Percentiles rank a stretch among this genome's conserved stretches.
phyloP scores from a whole-genome alignment of 169 alveolate species.

The Plasmodium gonderi region DNA sequence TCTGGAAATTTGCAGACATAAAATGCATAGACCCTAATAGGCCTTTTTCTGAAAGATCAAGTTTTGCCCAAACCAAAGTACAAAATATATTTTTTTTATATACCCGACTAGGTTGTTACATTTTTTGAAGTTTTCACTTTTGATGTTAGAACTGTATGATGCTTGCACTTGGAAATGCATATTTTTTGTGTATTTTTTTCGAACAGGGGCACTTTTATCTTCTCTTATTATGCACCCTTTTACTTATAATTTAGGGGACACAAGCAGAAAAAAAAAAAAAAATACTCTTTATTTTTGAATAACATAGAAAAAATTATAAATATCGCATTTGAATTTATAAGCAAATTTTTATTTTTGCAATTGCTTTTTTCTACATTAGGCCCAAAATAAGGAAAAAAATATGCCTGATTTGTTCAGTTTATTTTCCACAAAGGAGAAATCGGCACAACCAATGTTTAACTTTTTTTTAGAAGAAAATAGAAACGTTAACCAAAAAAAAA shows the following conservation, averaged over 20 bases:
- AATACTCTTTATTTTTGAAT: not conserved
- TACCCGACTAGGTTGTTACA: not conserved
- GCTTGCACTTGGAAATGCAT: too few species aligned
- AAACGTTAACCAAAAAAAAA: too few species aligned
- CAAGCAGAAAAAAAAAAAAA: not conserved
- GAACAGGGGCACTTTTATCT: not conserved
- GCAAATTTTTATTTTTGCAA: not conserved
- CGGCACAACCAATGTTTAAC: slow-evolving; percentile 25
- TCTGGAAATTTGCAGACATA: not conserved
- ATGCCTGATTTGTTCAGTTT: slow-evolving; percentile 18
- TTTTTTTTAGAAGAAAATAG: slow-evolving; percentile 50
- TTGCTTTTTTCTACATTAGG: not conserved
- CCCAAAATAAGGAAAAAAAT: slow-evolving; percentile 16
- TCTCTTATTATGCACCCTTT: not conserved
- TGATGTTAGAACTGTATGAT: too few species aligned
- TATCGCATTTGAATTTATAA: not conserved
- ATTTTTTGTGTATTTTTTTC: not conserved
- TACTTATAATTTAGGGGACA: not conserved
- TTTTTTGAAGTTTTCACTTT: too few species aligned
- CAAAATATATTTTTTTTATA: not conserved
- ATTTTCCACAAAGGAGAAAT: slow-evolving; percentile 25
- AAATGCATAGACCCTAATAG: not conserved
- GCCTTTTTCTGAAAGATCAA: not conserved
- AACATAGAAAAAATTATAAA: not conserved
- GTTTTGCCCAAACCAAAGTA: slow-evolving; percentile 35